Conservation (phyloP, 1,139 yeast genomes). For the Lizanozyma gosingica region DNA sequence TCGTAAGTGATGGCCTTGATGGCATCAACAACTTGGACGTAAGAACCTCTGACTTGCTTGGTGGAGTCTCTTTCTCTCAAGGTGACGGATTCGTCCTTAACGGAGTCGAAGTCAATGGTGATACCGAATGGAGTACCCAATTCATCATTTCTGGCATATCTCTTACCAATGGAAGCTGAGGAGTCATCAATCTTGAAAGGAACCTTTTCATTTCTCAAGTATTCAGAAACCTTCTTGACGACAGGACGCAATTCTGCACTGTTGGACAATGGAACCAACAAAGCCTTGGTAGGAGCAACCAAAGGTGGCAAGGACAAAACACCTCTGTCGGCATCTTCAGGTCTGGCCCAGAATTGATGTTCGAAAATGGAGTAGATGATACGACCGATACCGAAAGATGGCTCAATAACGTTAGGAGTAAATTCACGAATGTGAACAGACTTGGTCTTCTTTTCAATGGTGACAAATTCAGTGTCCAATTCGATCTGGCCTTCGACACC, state of each 20-base stretch:
- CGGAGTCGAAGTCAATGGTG: slow-evolving; percentile 93
- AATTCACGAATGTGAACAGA: slow-evolving; percentile 91
- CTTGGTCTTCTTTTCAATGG: slow-evolving; percentile 68
- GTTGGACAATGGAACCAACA: slow-evolving; percentile 88
- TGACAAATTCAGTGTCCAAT: slow-evolving; percentile 61
- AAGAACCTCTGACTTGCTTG: slow-evolving; percentile 90
- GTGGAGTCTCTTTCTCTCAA: slow-evolving; percentile 98
- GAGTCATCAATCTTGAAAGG: slow-evolving; percentile 97
- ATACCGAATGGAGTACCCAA: slow-evolving; percentile 99
- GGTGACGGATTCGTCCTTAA: slow-evolving; percentile 83
- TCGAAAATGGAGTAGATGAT: slow-evolving; percentile 88
- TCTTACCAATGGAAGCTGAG: slow-evolving; percentile 95
- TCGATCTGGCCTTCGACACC: slow-evolving; percentile 55
- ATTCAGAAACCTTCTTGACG: slow-evolving; percentile 56
- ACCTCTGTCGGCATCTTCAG: slow-evolving; percentile 84
- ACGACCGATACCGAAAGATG: slow-evolving; percentile 99
- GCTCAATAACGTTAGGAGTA: slow-evolving; percentile 97
- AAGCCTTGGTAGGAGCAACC: slow-evolving; percentile 96
- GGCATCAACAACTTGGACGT: slow-evolving; percentile 70
- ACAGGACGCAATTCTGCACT: slow-evolving; percentile 76
- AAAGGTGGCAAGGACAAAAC: slow-evolving; percentile 90
- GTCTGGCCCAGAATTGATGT: slow-evolving; percentile 93
- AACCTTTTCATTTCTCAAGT: slow-evolving; percentile 71
- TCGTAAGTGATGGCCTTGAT: slow-evolving; percentile 68
- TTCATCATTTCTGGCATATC: slow-evolving; percentile 98